These are phyloP conservation scores for Leccinellum luteum DNA, from an alignment of 768 basidiomycete species.

Conservation along the genomic window DNA sequence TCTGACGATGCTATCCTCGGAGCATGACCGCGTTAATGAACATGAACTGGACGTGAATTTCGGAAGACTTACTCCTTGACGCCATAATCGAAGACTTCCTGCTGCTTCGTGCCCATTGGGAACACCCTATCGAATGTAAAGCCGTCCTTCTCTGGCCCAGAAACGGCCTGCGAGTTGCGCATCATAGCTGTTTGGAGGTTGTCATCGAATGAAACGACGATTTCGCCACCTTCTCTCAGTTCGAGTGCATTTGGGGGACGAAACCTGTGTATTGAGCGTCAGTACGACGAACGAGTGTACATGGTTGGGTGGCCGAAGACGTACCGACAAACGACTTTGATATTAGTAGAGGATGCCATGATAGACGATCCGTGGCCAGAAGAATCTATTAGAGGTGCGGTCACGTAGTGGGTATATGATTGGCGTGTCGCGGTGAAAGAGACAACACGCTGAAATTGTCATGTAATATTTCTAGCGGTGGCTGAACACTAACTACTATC, in stretches of 20 bases:
- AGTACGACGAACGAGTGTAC: conserved; percentile 7
- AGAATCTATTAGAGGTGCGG: conserved; percentile 12
- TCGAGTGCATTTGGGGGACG: conserved; percentile 95
- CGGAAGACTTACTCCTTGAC: conserved; percentile 80
- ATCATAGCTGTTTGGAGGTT: conserved; percentile 82
- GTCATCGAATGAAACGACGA: conserved; percentile 87
- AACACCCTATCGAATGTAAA: conserved; percentile 98
- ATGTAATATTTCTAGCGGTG: conserved; percentile 28
- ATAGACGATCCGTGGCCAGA: conserved; percentile 34
- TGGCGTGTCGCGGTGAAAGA: conserved; percentile 22
- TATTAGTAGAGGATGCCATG: conserved; percentile 79
- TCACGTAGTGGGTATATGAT: conserved; percentile 17
- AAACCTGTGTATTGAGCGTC: conserved; percentile 54
- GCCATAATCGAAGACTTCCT: conserved; percentile 97
- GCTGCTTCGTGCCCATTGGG: conserved; percentile 85
- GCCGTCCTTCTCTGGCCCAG: conserved; percentile 93
- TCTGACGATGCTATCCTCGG: conserved; percentile 72
- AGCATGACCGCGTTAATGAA: conserved; percentile 18
- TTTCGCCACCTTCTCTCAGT: conserved; percentile 80
- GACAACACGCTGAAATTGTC: conserved; percentile 6
- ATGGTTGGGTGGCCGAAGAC: conserved; percentile 32
- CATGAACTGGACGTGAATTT: conserved; percentile 1
- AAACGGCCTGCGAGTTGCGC: conserved; percentile 61
- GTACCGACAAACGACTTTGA: conserved; percentile 99
- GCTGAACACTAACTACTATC: conserved; percentile 20